Base-by-base conservation (phyloP, 202 grass and related monocot species). In the Hordeum pubiflorum region DNA sequence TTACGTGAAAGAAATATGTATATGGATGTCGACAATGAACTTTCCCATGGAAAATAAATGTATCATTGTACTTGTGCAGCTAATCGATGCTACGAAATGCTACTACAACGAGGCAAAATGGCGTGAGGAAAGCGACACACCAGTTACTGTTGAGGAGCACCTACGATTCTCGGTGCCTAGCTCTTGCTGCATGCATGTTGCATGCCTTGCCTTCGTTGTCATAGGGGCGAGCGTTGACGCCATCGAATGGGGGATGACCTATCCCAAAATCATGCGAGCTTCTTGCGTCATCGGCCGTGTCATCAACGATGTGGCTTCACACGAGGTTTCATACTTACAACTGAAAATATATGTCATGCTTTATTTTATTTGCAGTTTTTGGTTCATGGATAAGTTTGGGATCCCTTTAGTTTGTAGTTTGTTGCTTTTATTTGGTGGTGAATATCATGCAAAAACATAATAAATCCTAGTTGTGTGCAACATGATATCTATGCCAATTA, bases 91-190 rank as follows among this genome's bases (percentile, higher is more conserved):
- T 5, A 17, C 72, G 0, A 76, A 17, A 52, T 41, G 26, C 44
- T 81, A 43, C 26, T 61, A 69, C 41, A 27, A 54, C 6, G 83
- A 85, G 77, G 39, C 0, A 0, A 65, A 79, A 66, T 85, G 83
- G 68, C 43, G 32, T 15, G 57, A 29, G 0, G 57, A 85, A 74
- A 31, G 67, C 0, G 20, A 43, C 3, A 44, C 27, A 10, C 31
- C 68, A 0, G 79, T 39, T 18, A 65, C 39, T 2, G 10, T 85
- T 1, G 68, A 85, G 59, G 72, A 86, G 10, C 72, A 76, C 63
- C 63, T 78, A 8, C 20, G 20, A 10, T 20, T 72, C 50, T 82
- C 77, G 4, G n/a, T 69, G 46, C 62, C 52, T 9, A 75, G 69
- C 4, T 3, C 3, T 2, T 5, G 4, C 4, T 58, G 48, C 50